Evolutionary conservation across 2,329 filamentous ascomycete species (phyloP).

Genomic region (Talaromyces atroroseus): DNA sequence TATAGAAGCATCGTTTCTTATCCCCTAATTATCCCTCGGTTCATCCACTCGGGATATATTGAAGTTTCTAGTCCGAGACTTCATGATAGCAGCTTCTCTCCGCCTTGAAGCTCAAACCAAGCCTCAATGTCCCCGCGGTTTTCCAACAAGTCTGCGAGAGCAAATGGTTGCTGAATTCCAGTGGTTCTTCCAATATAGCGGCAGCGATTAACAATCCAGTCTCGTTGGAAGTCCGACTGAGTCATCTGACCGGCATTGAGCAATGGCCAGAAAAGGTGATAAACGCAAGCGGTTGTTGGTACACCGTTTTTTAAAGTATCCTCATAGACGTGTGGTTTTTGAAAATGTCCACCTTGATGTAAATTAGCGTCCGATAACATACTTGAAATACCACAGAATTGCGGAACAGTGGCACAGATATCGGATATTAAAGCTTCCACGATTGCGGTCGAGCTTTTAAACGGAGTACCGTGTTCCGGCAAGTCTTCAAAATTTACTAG

Average conservation of each 20-base stretch:
- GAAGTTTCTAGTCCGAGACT: not conserved
- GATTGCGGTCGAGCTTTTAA: not conserved
- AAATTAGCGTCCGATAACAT: not conserved
- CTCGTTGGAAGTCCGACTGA: constrained; percentile 1
- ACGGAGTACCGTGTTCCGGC: not conserved
- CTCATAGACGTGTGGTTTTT: not conserved
- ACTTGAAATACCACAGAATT: constrained; percentile 1
- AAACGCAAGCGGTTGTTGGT: constrained; percentile 13
- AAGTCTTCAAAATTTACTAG: not conserved
- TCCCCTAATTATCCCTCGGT: too few relatives aligned
- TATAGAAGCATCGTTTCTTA: too few relatives aligned
- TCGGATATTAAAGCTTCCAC: not conserved
- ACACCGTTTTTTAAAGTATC: not conserved
- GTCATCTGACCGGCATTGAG: constrained; percentile 8
- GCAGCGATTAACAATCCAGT: constrained; percentile 14
- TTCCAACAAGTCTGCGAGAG: constrained; percentile 12
- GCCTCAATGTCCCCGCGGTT: not conserved
- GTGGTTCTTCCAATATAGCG: constrained; percentile 11
- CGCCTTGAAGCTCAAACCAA: constrained; percentile 6
- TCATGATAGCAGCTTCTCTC: not conserved
- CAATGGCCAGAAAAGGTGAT: constrained; percentile 15
- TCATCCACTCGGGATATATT: too few relatives aligned
- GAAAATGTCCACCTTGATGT: not conserved
- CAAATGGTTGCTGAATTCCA: constrained; percentile 15
- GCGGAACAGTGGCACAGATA: constrained; percentile 8